Evolutionary conservation across 2,329 filamentous ascomycete species (phyloP).

Genomic region (Mycosphaerella sp.): DNA sequence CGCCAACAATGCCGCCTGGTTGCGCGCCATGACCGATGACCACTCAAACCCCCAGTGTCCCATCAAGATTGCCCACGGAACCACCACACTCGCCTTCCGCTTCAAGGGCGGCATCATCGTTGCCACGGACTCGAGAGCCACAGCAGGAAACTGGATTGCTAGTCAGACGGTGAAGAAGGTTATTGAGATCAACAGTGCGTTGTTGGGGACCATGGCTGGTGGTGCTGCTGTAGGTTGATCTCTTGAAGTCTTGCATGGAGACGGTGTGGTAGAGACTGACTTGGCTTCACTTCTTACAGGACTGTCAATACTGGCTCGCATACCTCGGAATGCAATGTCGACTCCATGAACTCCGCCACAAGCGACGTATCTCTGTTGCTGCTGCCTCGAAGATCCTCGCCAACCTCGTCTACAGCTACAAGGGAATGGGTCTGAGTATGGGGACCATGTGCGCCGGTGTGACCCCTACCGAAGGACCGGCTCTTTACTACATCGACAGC

Average conservation of each 20-base stretch:
- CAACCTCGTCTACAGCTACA: slow-evolving; percentile 97
- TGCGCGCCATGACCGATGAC: slow-evolving; percentile 95
- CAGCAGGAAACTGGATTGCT: slow-evolving; percentile 98
- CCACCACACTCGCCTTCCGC: slow-evolving; percentile 93
- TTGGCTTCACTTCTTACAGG: slow-evolving; percentile 44
- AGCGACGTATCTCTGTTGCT: slow-evolving; percentile 95
- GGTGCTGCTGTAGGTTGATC: slow-evolving; percentile 68
- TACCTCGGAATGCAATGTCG: slow-evolving; percentile 99
- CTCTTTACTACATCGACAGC: slow-evolving; percentile 97
- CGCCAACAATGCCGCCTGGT: slow-evolving; percentile 84
- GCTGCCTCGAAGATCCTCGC: slow-evolving; percentile 97
- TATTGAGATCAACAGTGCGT: slow-evolving; percentile 91
- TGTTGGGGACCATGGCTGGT: slow-evolving; percentile 96
- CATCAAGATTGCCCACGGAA: slow-evolving; percentile 99
- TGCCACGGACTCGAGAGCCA: slow-evolving; percentile 93
- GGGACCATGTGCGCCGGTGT: slow-evolving; percentile 99
- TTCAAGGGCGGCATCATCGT: slow-evolving; percentile 99
- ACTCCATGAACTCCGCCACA: slow-evolving; percentile 97
- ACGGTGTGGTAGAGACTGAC: slow-evolving; percentile 13
- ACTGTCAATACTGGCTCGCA: slow-evolving; percentile 99
- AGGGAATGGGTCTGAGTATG: slow-evolving; percentile 98
- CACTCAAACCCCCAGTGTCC: slow-evolving; percentile 92
- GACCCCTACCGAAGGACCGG: slow-evolving; percentile 88
- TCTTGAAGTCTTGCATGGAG: not conserved
- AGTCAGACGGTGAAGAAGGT: slow-evolving; percentile 99